Evolutionary conservation across 805 yeast species (phyloP).

Genomic region (Wickerhamiella parazyma): DNA sequence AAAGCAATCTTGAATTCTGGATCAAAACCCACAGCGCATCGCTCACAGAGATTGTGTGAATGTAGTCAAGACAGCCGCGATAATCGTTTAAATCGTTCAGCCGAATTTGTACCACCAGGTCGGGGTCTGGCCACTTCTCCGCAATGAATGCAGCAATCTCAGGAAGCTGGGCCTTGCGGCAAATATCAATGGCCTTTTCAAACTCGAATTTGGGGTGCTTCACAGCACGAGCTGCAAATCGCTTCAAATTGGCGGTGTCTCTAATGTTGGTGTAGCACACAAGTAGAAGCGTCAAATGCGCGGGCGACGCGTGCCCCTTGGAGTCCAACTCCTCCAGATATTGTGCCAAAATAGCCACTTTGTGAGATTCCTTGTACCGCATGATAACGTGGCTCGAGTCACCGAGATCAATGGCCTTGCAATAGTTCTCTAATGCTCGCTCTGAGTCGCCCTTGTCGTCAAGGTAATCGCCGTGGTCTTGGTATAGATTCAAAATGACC

Average conservation of each 20-base stretch:
- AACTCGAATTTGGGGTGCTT: constrained; percentile 41
- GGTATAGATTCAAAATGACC: constrained; percentile 24
- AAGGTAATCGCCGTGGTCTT: constrained; percentile 56
- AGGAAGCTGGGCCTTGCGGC: constrained; percentile 58
- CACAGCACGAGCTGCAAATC: constrained; percentile 38
- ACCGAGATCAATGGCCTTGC: constrained; percentile 40
- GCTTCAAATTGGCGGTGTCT: constrained; percentile 40
- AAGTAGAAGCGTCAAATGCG: constrained; percentile 67
- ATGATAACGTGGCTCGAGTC: constrained; percentile 67
- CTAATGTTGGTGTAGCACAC: constrained; percentile 72
- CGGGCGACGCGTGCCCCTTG: constrained; percentile 45
- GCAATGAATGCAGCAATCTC: constrained; percentile 59
- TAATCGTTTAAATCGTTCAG: constrained; percentile 52
- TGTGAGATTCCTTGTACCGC: constrained; percentile 64
- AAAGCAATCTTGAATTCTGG: constrained; percentile 47
- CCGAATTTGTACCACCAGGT: constrained; percentile 60
- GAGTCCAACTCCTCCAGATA: constrained; percentile 51
- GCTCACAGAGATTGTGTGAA: constrained; percentile 55
- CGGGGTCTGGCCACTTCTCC: constrained; percentile 57
- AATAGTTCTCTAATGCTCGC: constrained; percentile 63
- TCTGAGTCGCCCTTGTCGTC: constrained; percentile 51
- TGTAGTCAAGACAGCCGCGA: constrained; percentile 45
- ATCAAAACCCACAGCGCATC: constrained; percentile 62
- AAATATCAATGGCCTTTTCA: constrained; percentile 49
- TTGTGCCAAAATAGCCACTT: constrained; percentile 46